Evolutionary conservation across 176 grass and related monocot species (phyloP), one percentile per base, ranked within the genome.

Genomic region (Aegilops longissima): DNA sequence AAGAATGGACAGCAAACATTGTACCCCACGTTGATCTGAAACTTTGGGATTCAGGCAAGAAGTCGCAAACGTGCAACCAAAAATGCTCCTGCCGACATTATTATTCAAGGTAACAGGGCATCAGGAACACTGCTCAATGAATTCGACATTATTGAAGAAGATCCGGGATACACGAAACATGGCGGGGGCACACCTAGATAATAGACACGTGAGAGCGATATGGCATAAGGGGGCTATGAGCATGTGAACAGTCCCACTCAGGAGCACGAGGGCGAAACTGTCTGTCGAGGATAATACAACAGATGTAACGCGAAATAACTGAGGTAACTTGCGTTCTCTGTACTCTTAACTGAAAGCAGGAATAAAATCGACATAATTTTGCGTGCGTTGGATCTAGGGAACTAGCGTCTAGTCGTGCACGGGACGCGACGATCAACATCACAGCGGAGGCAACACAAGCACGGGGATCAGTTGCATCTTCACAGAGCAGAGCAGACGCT

Each of bases 71-170:
- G 70, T 76, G 86, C 52, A n/a, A 72, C 82, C 90, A 81, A 91
- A 91, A 88, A 78, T 11, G 83, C 17, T 70, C 21, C 77, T 90
- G 83, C 86, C 71, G 6, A 29, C 44, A 79, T 62, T 71, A 77
- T 76, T 73, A 63, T 54, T 54, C 51, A 47, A 47, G 74, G 51
- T n/a, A 77, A 71, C 0, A 70, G 70, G 44, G 8, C 66, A 45
- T 21, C 76, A 66, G 40, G 35, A 76, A 42, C 86, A 36, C 70
- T 74, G 54, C 52, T 71, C 63, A 65, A 64, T 70, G 25, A 29
- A 64, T 78, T 88, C 12, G 25, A 71, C 52, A 82, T 67, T 63
- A 91, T 85, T 78, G 73, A 58, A 76, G 52, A 52, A 54, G 5
- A 27, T 8, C 18, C 61, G 77, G 69, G 36, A 85, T 88, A 77